Evolutionary conservation across 495 filamentous ascomycete species (phyloP).

Genomic region (Podospora didyma): DNA sequence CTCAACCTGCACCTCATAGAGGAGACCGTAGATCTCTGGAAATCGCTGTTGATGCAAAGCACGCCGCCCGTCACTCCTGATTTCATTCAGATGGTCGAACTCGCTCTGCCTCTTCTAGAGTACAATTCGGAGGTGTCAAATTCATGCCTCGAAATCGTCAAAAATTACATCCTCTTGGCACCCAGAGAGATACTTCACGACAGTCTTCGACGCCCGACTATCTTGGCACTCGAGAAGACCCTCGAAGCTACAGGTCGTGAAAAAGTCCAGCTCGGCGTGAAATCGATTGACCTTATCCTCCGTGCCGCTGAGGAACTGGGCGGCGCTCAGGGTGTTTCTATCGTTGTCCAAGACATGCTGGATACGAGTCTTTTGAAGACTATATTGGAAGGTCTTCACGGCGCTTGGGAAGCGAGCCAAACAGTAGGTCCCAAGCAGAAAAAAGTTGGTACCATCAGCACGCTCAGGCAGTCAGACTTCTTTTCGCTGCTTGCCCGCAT

Average conservation of each 20-base stretch:
- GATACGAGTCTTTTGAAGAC: slow-evolving; percentile 61
- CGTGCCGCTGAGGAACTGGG: slow-evolving; percentile 64
- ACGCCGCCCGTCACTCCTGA: slow-evolving; percentile 59
- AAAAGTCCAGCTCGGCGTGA: slow-evolving; percentile 60
- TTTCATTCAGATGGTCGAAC: slow-evolving; percentile 61
- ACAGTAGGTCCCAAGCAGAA: slow-evolving; percentile 71
- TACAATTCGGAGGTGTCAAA: slow-evolving; percentile 47
- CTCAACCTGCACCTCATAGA: slow-evolving; percentile 82
- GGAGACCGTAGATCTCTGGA: slow-evolving; percentile 88
- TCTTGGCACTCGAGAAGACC: slow-evolving; percentile 56
- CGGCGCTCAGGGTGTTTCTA: slow-evolving; percentile 57
- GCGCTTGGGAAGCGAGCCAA: slow-evolving; percentile 66
- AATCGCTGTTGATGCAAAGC: slow-evolving; percentile 67
- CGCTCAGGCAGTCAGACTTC: slow-evolving; percentile 75
- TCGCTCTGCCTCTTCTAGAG: slow-evolving; percentile 68
- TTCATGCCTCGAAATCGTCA: slow-evolving; percentile 62
- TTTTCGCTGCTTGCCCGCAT: slow-evolving; percentile 79
- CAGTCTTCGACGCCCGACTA: slow-evolving; percentile 50
- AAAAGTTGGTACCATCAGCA: slow-evolving; percentile 57
- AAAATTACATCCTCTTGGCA: slow-evolving; percentile 74
- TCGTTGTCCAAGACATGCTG: slow-evolving; percentile 65
- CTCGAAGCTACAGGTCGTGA: slow-evolving; percentile 59
- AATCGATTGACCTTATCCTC: slow-evolving; percentile 67
- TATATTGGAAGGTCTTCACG: slow-evolving; percentile 66
- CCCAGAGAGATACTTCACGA: slow-evolving; percentile 70